Conservation (phyloP, 2,329 filamentous ascomycete genomes). For the Monilinia polystroma region DNA sequence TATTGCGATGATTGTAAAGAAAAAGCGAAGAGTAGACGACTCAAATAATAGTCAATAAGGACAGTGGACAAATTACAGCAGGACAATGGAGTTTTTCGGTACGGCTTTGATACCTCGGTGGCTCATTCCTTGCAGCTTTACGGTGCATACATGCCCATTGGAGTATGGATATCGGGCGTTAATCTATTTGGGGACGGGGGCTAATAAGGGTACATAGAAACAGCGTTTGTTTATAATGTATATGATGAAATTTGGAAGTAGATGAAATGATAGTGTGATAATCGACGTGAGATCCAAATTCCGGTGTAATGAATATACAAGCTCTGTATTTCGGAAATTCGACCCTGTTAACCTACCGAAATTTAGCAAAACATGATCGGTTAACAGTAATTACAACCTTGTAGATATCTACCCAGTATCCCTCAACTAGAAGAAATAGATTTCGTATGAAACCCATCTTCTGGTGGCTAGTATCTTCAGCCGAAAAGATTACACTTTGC, state of each 20-base stretch:
- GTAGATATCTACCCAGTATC: too few species aligned
- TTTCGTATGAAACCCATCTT: too few species aligned
- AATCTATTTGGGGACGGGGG: background rate
- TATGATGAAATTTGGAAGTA: conserved; percentile 5
- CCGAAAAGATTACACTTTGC: too few species aligned
- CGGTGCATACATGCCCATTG: conserved; percentile 15
- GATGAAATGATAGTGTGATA: conserved; percentile 1
- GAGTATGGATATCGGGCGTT: conserved; percentile 17
- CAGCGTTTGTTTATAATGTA: conserved; percentile 12
- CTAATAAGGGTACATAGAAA: conserved; percentile 7
- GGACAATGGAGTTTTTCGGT: conserved; percentile 22
- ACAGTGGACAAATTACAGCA: conserved; percentile 3
- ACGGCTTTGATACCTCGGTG: conserved; percentile 21
- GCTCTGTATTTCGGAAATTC: too few species aligned
- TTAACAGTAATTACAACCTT: too few species aligned
- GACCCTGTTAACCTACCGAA: too few species aligned
- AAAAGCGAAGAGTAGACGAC: conserved; percentile 35
- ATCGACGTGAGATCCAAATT: too few species aligned
- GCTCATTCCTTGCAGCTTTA: conserved; percentile 8
- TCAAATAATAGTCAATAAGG: conserved; percentile 33
- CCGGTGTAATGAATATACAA: background rate
- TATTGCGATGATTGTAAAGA: conserved; percentile 40
- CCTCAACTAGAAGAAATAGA: too few species aligned
- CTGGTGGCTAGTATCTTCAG: too few species aligned
- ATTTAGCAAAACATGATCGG: too few species aligned